These are phyloP conservation scores for Apiotrichum akiyoshidainum DNA, from an alignment of 1,284 basidiomycete genomes.

Conservation along the genomic window DNA sequence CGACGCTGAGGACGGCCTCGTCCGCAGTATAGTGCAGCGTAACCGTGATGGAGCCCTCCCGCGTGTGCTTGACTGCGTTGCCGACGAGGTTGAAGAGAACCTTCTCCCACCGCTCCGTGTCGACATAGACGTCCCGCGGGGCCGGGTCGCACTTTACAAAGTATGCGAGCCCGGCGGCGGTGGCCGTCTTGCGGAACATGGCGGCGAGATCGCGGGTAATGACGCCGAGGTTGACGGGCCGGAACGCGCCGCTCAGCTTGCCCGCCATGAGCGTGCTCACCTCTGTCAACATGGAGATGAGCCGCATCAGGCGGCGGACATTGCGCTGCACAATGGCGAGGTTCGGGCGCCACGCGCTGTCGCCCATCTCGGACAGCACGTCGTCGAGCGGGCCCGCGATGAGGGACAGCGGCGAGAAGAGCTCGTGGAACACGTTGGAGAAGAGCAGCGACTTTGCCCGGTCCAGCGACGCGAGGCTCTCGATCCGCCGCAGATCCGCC, in stretches of 20 bases:
- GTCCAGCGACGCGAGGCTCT: conserved; percentile 51
- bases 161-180: conserved; percentile 40
- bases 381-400: conserved; percentile 48
- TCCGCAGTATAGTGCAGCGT: conserved; percentile 25
- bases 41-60: conserved; percentile 37
- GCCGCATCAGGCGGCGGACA: conserved; percentile 40
- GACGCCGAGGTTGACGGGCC: conserved; percentile 45
- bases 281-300: conserved; percentile 49
- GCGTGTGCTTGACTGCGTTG: conserved; percentile 50
- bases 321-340: conserved; percentile 45
- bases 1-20: conserved; percentile 39
- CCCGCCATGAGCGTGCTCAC: conserved; percentile 47
- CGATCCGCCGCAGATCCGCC: conserved; percentile 38
- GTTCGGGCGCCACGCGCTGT: conserved; percentile 24
- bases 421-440: conserved; percentile 49
- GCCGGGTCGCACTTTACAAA: conserved; percentile 45
- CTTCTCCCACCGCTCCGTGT: conserved; percentile 53
- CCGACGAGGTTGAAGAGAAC: conserved; percentile 50
- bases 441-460: conserved; percentile 47
- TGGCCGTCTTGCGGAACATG: conserved; percentile 45
- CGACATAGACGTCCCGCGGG: conserved; percentile 44
- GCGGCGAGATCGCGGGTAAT: conserved; percentile 49
- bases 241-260: conserved; percentile 44
- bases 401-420: conserved; percentile 50
- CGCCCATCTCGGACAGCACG: conserved; percentile 28